Evolutionary conservation across 1,139 yeast species (phyloP).

Genomic region (Yamadazyma spencermartinsiae): DNA sequence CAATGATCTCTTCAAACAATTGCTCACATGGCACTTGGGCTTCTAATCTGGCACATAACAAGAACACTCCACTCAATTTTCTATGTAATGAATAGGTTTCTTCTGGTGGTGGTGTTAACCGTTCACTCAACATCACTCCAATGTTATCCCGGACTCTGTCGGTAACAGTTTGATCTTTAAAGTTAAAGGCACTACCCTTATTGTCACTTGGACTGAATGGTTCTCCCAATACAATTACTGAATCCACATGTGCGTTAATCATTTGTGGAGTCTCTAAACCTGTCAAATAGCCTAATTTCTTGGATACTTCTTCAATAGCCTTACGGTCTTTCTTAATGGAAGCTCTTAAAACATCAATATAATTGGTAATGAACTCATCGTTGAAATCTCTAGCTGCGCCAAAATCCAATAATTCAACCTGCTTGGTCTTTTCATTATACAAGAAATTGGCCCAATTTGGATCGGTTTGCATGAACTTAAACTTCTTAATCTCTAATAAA

Average conservation of each 20-base stretch:
- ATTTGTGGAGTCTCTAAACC: constrained; percentile 86
- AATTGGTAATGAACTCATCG: constrained; percentile 65
- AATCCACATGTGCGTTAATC: constrained; percentile 91
- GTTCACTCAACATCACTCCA: constrained; percentile 83
- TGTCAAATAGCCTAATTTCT: constrained; percentile 82
- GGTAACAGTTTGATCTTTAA: constrained; percentile 84
- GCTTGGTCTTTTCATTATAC: constrained; percentile 62
- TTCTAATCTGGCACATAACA: constrained; percentile 80
- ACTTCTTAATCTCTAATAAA: constrained; percentile 77
- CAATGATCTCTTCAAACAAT: constrained; percentile 73
- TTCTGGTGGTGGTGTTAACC: constrained; percentile 97
- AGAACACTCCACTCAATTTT: constrained; percentile 90
- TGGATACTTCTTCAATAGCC: constrained; percentile 64
- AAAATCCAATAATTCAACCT: constrained; percentile 86
- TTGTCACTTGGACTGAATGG: constrained; percentile 69
- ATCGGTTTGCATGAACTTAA: constrained; percentile 95
- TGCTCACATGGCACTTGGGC: constrained; percentile 84
- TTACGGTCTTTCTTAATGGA: constrained; percentile 72
- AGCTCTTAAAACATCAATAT: constrained; percentile 72
- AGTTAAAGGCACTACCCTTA: constrained; percentile 59
- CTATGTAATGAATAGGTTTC: constrained; percentile 95
- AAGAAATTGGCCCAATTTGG: constrained; percentile 99
- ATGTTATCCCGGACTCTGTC: constrained; percentile 87
- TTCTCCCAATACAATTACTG: constrained; percentile 88
- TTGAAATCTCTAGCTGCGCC: constrained; percentile 88